These are phyloP conservation scores for Asterionellopsis glacialis DNA, from an alignment of 108 stramenopile genomes.

Conservation along the genomic window DNA sequence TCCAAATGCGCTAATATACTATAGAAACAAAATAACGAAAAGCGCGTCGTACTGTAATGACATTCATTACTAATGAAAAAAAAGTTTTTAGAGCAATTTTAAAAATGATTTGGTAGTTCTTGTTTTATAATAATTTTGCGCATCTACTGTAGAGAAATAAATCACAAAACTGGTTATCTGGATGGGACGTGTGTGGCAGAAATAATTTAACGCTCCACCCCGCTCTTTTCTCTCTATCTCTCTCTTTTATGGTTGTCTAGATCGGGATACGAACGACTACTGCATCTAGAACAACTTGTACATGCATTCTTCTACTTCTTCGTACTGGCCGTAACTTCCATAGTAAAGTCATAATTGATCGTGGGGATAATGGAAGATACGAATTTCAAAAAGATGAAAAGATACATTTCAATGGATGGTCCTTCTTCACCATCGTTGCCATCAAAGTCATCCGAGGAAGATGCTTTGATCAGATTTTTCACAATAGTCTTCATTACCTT, in stretches of 20 bases:
- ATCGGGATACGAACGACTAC: neutral
- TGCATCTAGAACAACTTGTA: too few relatives aligned
- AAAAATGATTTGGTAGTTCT: neutral
- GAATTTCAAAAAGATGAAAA: slow-evolving; percentile 99
- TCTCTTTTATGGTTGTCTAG: neutral
- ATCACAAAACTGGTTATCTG: too few relatives aligned
- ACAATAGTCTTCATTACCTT: slow-evolving; percentile 98
- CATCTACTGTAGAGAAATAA: too few relatives aligned
- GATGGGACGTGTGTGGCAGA: too few relatives aligned
- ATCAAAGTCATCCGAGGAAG: neutral
- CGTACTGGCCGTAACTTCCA: slow-evolving; percentile 87
- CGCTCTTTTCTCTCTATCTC: too few relatives aligned
- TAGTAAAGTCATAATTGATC: slow-evolving; percentile 99
- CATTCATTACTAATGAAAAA: too few relatives aligned
- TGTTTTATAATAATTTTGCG: neutral
- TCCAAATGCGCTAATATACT: too few relatives aligned
- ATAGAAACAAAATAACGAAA: too few relatives aligned
- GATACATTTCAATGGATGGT: slow-evolving; percentile 90
- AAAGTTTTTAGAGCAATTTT: slow-evolving; percentile 7
- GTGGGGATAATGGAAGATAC: slow-evolving; percentile 97
- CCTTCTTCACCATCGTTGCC: slow-evolving; percentile 20
- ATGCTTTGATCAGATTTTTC: slow-evolving; percentile 65
- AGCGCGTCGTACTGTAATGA: too few relatives aligned
- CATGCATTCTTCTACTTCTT: slow-evolving; percentile 30
- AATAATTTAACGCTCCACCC: too few relatives aligned